phyloP scores from a whole-genome alignment of 306 rosid genomes.

The Lagenaria siceraria region DNA sequence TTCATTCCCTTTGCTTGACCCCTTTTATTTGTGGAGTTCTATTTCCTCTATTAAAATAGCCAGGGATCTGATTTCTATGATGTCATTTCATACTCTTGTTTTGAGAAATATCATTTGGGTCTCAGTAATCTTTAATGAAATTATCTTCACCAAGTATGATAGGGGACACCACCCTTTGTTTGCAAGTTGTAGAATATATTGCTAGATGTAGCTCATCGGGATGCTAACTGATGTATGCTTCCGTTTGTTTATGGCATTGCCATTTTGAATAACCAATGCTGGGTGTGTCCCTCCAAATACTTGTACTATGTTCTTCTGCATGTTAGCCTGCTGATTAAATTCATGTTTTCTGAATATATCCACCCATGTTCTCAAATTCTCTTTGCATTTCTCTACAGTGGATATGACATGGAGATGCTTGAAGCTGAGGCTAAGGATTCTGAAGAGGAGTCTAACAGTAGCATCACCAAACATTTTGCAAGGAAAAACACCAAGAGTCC shows the following conservation, averaged over 20 bases:
- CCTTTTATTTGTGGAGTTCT: background rate
- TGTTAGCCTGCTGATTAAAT: background rate
- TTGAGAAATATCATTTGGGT: background rate
- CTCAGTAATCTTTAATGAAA: background rate
- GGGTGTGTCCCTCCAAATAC: background rate
- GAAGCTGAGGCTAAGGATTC: constrained; percentile 89
- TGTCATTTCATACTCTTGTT: background rate
- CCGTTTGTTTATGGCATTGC: background rate
- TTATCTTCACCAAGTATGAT: background rate
- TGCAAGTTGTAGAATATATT: background rate
- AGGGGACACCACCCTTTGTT: background rate
- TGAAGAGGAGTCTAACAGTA: constrained; percentile 59
- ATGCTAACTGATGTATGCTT: background rate
- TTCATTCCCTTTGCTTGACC: background rate
- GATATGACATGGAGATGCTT: constrained; percentile 61
- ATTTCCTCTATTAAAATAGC: background rate
- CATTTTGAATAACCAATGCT: background rate
- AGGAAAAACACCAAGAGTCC: constrained; percentile 35
- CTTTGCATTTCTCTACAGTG: constrained; percentile 41
- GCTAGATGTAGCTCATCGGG: background rate
- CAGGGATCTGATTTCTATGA: background rate
- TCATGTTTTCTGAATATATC: background rate
- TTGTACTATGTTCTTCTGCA: constrained; percentile 4
- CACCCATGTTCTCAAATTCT: constrained; percentile 11
- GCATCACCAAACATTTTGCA: constrained; percentile 23